Percentiles rank a stretch among this genome's conserved stretches.
These are phyloP conservation scores for Lepiota venenata DNA, from an alignment of 768 basidiomycete species.

Conservation along the genomic window DNA sequence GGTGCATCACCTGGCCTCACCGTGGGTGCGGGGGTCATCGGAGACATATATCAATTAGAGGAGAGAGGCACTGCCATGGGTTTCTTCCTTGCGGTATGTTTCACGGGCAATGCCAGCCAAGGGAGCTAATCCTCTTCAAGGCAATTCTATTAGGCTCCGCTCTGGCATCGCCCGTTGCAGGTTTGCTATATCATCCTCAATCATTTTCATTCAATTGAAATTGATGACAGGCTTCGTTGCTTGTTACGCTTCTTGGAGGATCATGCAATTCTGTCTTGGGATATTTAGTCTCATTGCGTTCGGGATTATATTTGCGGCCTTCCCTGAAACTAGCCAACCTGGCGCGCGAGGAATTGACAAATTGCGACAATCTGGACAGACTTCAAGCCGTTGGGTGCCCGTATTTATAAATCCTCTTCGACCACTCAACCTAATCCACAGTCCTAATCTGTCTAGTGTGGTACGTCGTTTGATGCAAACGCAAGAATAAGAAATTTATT, in stretches of 20 bases:
- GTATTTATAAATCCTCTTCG: too few relatives aligned
- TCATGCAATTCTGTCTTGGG: constrained; percentile 47
- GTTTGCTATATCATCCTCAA: constrained; percentile 20
- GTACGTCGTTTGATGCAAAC: constrained; percentile 8
- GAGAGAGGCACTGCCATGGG: constrained; percentile 56
- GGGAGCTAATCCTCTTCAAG: not conserved
- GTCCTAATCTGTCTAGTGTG: constrained; percentile 43
- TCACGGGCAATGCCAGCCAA: constrained; percentile 10
- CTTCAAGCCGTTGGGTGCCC: too few relatives aligned
- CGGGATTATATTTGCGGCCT: constrained; percentile 35
- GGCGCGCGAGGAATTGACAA: too few relatives aligned
- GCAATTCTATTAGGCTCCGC: not conserved
- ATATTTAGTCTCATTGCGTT: constrained; percentile 36
- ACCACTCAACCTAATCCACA: too few relatives aligned
- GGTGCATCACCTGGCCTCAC: constrained; percentile 54
- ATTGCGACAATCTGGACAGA: too few relatives aligned
- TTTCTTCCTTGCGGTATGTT: constrained; percentile 45
- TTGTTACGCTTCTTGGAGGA: constrained; percentile 44
- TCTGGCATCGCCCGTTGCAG: constrained; percentile 57
- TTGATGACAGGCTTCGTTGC: constrained; percentile 39
- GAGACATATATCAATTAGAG: constrained; percentile 60
- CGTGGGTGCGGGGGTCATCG: constrained; percentile 53
- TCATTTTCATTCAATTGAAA: not conserved
- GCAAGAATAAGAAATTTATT: too few relatives aligned
- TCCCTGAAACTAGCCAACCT: constrained; percentile 73